Evolutionary conservation across 2,329 filamentous ascomycete genomes (phyloP).

Genomic region (Fusarium metavorans): DNA sequence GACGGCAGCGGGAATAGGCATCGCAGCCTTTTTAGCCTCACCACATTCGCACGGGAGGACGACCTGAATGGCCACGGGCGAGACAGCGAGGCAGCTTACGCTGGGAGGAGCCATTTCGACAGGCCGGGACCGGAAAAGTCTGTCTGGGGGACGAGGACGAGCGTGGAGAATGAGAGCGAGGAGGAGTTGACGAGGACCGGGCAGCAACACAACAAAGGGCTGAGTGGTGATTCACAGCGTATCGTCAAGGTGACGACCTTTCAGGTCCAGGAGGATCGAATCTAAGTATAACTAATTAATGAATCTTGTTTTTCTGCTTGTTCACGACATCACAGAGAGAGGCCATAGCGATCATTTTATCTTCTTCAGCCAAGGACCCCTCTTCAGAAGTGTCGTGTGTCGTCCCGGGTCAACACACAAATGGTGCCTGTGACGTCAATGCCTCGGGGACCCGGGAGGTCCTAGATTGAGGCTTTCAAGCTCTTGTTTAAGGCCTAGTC

Average conservation of each 20-base stretch:
- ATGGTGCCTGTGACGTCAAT: slow-evolving; percentile 30
- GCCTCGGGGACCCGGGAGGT: slow-evolving; percentile 2
- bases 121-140: slow-evolving; percentile 33
- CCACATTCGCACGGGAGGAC: slow-evolving; percentile 44
- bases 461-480: neutral
- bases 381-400: neutral
- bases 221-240: slow-evolving; percentile 9
- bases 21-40: slow-evolving; percentile 44
- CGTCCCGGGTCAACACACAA: neutral
- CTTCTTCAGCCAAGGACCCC: neutral
- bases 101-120: slow-evolving; percentile 31
- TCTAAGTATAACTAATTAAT: slow-evolving; percentile 31
- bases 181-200: slow-evolving; percentile 33
- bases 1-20: slow-evolving; percentile 22
- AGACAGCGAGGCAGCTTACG: slow-evolving; percentile 33
- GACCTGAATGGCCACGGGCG: slow-evolving; percentile 34
- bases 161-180: slow-evolving; percentile 32
- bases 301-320: slow-evolving; percentile 1
- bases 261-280: slow-evolving; percentile 26
- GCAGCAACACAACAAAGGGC: slow-evolving; percentile 3
- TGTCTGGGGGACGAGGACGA: slow-evolving; percentile 25
- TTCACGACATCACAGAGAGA: neutral
- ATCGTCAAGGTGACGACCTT: slow-evolving; percentile 37
- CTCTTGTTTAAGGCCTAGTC: neutral
- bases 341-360: slow-evolving; percentile 3